Evolutionary conservation across 192 early-diverging fungal species (phyloP).

Genomic region (Neocallimastix lanati): DNA sequence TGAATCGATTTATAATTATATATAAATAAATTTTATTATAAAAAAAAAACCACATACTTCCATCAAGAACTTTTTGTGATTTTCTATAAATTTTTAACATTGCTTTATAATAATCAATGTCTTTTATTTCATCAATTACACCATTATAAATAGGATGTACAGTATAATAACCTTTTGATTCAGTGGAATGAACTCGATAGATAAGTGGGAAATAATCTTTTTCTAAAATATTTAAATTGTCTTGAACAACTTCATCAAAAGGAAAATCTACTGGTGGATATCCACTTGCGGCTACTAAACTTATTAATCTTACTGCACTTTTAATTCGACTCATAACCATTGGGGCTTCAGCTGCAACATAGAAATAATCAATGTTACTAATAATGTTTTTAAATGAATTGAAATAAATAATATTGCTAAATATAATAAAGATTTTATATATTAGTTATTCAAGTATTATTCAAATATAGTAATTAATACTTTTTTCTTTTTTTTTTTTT

Average conservation of each 20-base stretch:
- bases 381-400: too few species aligned
- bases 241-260: background rate
- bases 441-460: too few species aligned
- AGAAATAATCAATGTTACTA: too few species aligned
- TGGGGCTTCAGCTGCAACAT: too few species aligned
- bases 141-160: background rate
- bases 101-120: background rate
- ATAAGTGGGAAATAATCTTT: background rate
- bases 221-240: background rate
- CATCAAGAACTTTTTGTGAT: background rate
- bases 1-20: too few species aligned
- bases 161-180: background rate
- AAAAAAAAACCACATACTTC: too few species aligned
- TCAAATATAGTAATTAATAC: too few species aligned
- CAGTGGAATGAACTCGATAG: background rate
- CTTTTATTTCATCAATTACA: background rate
- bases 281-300: background rate
- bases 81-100: background rate
- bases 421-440: too few species aligned
- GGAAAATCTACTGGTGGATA: background rate
- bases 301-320: background rate
- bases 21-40: too few species aligned
- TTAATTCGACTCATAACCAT: too few species aligned
- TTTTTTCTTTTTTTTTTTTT: too few species aligned
- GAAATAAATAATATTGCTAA: too few species aligned